These are phyloP conservation scores for Nicotiana sylvestris DNA, from an alignment of 257 asterid genomes.

Conservation along the genomic window DNA sequence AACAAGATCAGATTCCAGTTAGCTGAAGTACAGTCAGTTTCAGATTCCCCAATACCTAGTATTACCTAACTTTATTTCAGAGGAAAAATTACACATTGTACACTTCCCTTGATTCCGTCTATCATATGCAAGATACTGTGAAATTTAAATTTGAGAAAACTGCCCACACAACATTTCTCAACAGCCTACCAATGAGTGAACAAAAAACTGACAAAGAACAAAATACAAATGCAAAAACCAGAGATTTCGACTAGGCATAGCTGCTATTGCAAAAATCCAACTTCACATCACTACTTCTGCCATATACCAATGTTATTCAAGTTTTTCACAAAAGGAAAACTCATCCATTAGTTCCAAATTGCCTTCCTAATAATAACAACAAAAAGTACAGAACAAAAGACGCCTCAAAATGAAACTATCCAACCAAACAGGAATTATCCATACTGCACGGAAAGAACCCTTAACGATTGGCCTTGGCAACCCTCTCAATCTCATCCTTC, in stretches of 20 bases:
- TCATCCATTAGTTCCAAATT: neutral
- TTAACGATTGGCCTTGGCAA: slow-evolving; percentile 75
- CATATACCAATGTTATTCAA: neutral
- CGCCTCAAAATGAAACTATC: neutral
- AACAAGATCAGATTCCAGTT: neutral
- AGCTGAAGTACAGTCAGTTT: neutral
- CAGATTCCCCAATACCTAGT: neutral
- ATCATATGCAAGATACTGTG: neutral
- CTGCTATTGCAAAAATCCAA: neutral
- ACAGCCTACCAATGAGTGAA: neutral
- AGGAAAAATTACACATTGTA: too few relatives aligned
- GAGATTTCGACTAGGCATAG: neutral
- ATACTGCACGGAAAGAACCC: neutral
- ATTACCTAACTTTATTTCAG: too few relatives aligned
- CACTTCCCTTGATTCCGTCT: too few relatives aligned
- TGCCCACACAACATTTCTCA: neutral
- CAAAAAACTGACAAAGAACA: neutral
- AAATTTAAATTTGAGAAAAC: neutral
- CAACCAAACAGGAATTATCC: neutral
- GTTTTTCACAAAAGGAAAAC: neutral
- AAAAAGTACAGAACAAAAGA: neutral
- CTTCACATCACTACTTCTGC: neutral
- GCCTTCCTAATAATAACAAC: neutral
- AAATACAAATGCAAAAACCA: neutral
- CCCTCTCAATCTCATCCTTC: slow-evolving; percentile 77